A percentile compares a stretch with the other conserved stretches of the same genome.
These are phyloP conservation scores for Peniophora sp. DNA, from an alignment of 1,284 basidiomycete genomes.

Conservation along the genomic window DNA sequence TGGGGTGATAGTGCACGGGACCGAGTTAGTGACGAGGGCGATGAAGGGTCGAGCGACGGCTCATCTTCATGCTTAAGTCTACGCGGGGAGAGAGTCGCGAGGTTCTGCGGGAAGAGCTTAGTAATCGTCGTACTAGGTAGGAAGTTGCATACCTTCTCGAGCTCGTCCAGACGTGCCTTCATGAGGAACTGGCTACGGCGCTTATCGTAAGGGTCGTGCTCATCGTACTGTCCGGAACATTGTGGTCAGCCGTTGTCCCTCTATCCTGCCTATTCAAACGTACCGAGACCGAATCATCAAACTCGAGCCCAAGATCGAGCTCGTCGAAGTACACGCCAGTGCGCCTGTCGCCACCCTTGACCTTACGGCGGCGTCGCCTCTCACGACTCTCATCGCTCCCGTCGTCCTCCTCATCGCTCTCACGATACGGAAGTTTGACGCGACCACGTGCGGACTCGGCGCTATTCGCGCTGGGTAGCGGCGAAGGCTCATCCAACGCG, in stretches of 20 bases:
- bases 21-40: slow-evolving; percentile 10
- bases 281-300: slow-evolving; percentile 19
- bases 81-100: slow-evolving; percentile 65
- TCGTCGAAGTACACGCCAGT: slow-evolving; percentile 65
- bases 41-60: slow-evolving; percentile 20
- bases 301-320: slow-evolving; percentile 58
- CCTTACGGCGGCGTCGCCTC: slow-evolving; percentile 5
- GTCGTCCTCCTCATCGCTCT: slow-evolving; percentile 11
- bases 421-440: background rate
- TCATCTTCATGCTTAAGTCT: slow-evolving; percentile 41
- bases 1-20: no score
- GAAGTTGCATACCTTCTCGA: slow-evolving; percentile 49
- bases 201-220: slow-evolving; percentile 60
- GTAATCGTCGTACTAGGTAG: no score
- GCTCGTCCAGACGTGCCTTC: slow-evolving; percentile 64
- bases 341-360: slow-evolving; percentile 52
- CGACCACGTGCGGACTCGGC: background rate
- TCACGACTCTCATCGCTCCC: slow-evolving; percentile 18
- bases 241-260: slow-evolving; percentile 3
- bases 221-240: slow-evolving; percentile 40
- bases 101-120: slow-evolving; percentile 31
- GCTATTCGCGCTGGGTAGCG: no score
- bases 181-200: slow-evolving; percentile 64
- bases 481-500: no score
- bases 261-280: slow-evolving; percentile 3